Evolutionary conservation across 1,284 basidiomycete species (phyloP), one percentile per base, ranked within the genome.

Genomic region (Trametes polyzona): DNA sequence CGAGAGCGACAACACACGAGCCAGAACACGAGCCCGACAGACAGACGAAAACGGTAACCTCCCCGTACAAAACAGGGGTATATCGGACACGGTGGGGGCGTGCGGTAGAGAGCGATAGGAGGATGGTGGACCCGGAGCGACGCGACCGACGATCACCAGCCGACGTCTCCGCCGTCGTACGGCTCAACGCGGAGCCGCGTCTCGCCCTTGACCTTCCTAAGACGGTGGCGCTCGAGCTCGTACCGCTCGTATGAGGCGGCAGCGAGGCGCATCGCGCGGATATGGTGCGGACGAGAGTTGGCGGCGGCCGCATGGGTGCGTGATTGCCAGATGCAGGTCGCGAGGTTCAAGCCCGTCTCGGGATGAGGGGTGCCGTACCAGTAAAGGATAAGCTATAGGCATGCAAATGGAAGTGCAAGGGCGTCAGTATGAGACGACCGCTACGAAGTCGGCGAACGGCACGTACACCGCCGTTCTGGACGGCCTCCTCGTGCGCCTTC

Each of bases 241-340:
- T 95, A 96, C 19, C 83, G 76, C 66, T 93, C 90, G 70, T 94
- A 96, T 0, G 90, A 88, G 9, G 77, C 75, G 7, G 83, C 82
- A 0, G 95, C 90, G 14, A 96, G 82, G 61, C 79, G 82, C 87
- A 94, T 93, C 5, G 94, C 95, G 37, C 80, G 80, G 50, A 90
- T 81, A 67, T 96, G 95, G 64, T 90, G 82, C 12, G 92, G 92
- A 5, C 87, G 83, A 1, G 84, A 83, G 65, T 87, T 93, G 0
- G 94, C 94, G 7, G 86, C 86, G 32, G 87, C 75, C 0, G 95
- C 95, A 63, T 93, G 90, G 61, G 82, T 81, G 4, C 93, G 85
- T 36, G 89, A 92, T 73, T 93, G 90, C 95, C 95, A 97, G 47
- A 96, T 90, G 76, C 95, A 96, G n/a, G 94, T 96, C 2, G 95